phyloP scores from a whole-genome alignment of 257 asterid species.

The Cynanchum wilfordii region DNA sequence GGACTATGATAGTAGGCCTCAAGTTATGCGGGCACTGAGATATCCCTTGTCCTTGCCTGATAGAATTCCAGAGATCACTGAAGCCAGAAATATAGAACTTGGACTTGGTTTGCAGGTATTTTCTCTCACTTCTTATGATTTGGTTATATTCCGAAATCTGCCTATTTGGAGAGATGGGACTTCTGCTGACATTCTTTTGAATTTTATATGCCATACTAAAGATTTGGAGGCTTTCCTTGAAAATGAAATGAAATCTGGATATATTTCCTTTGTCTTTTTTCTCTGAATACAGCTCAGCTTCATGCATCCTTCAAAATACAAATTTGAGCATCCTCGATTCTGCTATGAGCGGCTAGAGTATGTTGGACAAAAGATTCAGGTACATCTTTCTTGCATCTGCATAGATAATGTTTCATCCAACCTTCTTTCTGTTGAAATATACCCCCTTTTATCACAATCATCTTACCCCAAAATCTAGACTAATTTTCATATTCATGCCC shows the following conservation, averaged over 20 bases:
- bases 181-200: background rate
- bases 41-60: slow-evolving; percentile 70
- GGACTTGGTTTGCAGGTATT: slow-evolving; percentile 96
- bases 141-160: background rate
- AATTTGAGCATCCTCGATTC: slow-evolving; percentile 89
- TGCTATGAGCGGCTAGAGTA: slow-evolving; percentile 94
- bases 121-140: background rate
- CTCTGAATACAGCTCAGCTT: slow-evolving; percentile 62
- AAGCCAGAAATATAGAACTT: slow-evolving; percentile 93
- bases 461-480: background rate
- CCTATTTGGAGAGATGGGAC: background rate
- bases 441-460: no score
- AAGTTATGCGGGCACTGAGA: slow-evolving; percentile 74
- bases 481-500: background rate
- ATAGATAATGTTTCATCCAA: background rate
- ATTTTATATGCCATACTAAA: background rate
- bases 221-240: background rate
- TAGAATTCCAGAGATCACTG: slow-evolving; percentile 80
- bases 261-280: background rate
- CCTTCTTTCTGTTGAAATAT: background rate
- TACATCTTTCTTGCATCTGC: slow-evolving; percentile 19
- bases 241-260: background rate
- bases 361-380: slow-evolving; percentile 97
- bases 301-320: slow-evolving; percentile 82
- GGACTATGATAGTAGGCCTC: slow-evolving; percentile 84